phyloP scores from a whole-genome alignment of 257 asterid genomes.

The Cinchona pubescens region DNA sequence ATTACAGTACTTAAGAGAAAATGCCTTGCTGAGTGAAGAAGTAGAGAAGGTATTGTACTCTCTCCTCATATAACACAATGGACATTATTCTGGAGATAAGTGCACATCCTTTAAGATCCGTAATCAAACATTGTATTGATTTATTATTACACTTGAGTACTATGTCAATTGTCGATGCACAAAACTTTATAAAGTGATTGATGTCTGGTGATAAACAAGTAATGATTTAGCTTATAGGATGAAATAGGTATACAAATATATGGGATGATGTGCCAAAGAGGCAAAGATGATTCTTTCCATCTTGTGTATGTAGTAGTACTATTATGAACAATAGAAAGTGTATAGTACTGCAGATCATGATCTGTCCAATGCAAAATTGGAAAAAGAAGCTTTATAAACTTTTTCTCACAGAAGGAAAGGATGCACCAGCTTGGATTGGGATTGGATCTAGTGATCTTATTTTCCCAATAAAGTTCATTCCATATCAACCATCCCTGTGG shows the following conservation, averaged over 20 bases:
- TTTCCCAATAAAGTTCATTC: background rate
- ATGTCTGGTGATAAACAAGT: background rate
- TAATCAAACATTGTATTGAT: background rate
- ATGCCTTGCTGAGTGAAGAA: constrained; percentile 67
- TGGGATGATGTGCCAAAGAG: background rate
- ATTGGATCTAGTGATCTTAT: background rate
- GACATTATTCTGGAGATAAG: background rate
- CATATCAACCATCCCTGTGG: background rate
- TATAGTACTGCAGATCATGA: background rate
- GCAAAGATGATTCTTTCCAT: too few species aligned
- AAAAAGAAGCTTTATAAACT: background rate
- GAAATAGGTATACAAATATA: too few species aligned
- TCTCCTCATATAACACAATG: background rate
- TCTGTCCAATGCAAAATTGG: background rate
- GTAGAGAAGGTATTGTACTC: constrained; percentile 68
- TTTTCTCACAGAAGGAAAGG: background rate
- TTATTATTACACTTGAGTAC: background rate
- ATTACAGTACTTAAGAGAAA: constrained; percentile 76
- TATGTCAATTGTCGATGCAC: background rate
- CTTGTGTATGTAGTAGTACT: background rate
- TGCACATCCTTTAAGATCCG: background rate
- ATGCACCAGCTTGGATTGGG: background rate
- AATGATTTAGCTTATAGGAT: background rate
- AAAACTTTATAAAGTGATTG: background rate
- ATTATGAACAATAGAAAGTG: background rate